Conservation (phyloP, 1,284 basidiomycete species). For the Puccinia triticina region DNA sequence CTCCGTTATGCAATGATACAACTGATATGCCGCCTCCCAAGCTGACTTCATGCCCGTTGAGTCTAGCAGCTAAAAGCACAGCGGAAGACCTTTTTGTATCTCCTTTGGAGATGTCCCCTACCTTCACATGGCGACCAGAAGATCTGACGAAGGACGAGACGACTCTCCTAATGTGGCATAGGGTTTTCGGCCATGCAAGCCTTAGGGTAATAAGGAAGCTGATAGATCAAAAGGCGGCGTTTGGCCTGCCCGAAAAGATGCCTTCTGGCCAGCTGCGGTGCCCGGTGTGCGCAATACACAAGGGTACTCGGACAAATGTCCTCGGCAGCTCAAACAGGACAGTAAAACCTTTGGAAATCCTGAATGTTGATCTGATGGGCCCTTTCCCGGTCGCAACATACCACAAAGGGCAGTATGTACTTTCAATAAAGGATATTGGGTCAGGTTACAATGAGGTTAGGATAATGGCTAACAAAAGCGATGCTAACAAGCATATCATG, state of each 20-base stretch:
- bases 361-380: constrained; percentile 3
- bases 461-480: background rate
- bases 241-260: background rate
- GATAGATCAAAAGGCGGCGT: background rate
- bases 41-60: too few species aligned
- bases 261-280: background rate
- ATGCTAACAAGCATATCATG: background rate
- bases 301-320: background rate
- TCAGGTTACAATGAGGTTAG: background rate
- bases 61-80: too few species aligned
- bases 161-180: background rate
- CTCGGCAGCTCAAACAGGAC: background rate
- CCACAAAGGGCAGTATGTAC: background rate
- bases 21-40: background rate
- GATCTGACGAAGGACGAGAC: background rate
- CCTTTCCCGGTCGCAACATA: background rate
- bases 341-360: background rate
- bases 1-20: background rate
- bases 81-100: background rate
- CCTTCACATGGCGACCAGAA: background rate
- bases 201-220: background rate
- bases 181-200: background rate
- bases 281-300: background rate
- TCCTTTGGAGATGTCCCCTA: background rate
- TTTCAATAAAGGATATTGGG: background rate